Percentiles rank a stretch among this genome's conserved stretches.
Evolutionary conservation across 2,329 filamentous ascomycete genomes (phyloP).

Genomic region (Penicillium occitanis): DNA sequence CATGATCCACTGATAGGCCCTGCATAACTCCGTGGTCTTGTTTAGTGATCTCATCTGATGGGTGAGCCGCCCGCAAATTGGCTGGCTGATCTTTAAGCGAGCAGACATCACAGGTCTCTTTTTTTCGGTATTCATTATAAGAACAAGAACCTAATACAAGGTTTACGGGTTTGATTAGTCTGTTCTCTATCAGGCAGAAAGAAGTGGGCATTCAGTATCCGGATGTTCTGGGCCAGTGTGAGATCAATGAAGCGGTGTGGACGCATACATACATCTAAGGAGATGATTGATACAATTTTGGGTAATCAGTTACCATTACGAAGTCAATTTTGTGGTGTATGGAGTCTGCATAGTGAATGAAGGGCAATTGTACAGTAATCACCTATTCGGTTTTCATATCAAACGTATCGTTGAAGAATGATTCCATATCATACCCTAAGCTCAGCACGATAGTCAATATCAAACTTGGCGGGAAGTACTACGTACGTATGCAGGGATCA

Average conservation of each 20-base stretch:
- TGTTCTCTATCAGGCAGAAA: neutral
- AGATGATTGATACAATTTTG: neutral
- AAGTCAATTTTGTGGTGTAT: neutral
- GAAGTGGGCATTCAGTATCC: neutral
- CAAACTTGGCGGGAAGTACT: neutral
- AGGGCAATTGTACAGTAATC: neutral
- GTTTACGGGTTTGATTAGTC: neutral
- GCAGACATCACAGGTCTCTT: neutral
- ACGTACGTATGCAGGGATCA: neutral
- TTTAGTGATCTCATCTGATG: neutral
- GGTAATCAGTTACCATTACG: neutral
- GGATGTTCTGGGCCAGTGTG: slow-evolving; percentile 1
- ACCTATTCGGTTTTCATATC: neutral
- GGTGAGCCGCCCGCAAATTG: neutral
- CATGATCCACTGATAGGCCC: neutral
- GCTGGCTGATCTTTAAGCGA: neutral
- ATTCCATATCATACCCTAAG: neutral
- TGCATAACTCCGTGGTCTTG: neutral
- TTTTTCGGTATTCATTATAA: neutral
- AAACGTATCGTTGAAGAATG: neutral
- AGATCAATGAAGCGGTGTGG: slow-evolving; percentile 10
- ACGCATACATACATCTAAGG: neutral
- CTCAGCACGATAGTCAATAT: neutral
- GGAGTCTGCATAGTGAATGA: neutral
- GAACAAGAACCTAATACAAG: neutral